Evolutionary conservation across 1,284 basidiomycete species (phyloP).

Genomic region (Trametes hirsuta): DNA sequence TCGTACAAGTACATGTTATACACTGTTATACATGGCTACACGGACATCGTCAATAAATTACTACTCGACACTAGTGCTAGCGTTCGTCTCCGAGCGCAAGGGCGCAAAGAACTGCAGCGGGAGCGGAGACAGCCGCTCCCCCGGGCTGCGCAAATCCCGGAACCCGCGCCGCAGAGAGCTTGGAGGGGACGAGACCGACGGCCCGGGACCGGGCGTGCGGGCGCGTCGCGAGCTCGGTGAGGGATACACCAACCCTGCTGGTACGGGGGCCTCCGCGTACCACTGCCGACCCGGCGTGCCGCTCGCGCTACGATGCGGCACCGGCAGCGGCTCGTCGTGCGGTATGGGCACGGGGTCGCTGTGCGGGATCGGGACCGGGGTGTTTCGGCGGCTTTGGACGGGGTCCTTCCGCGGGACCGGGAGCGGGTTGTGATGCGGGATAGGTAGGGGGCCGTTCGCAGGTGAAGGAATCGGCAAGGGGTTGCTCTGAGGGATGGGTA

Average conservation of each 20-base stretch:
- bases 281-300: constrained; percentile 10
- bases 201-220: not conserved
- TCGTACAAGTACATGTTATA: constrained; percentile 5
- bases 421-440: constrained; percentile 1
- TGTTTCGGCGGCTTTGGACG: not conserved
- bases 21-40: not conserved
- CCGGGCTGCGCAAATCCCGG: constrained; percentile 20
- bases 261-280: constrained; percentile 27
- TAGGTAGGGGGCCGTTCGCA: not conserved
- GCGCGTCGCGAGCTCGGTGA: constrained; percentile 19
- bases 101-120: constrained; percentile 20
- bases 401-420: not conserved
- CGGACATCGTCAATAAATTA: constrained; percentile 4
- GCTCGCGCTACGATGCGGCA: constrained; percentile 9
- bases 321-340: not conserved
- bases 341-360: not conserved
- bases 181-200: constrained; percentile 4
- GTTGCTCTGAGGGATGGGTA: constrained; percentile 8
- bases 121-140: constrained; percentile 19
- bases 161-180: constrained; percentile 5
- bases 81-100: constrained; percentile 17
- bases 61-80: not conserved
- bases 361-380: constrained; percentile 5
- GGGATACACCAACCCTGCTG: constrained; percentile 26
- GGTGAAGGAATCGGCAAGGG: constrained; percentile 8